A percentile compares a stretch with the other conserved stretches of the same genome.
These are phyloP conservation scores for Phytopythium kandeliae DNA, from an alignment of 352 stramenopile species.

Conservation along the genomic window DNA sequence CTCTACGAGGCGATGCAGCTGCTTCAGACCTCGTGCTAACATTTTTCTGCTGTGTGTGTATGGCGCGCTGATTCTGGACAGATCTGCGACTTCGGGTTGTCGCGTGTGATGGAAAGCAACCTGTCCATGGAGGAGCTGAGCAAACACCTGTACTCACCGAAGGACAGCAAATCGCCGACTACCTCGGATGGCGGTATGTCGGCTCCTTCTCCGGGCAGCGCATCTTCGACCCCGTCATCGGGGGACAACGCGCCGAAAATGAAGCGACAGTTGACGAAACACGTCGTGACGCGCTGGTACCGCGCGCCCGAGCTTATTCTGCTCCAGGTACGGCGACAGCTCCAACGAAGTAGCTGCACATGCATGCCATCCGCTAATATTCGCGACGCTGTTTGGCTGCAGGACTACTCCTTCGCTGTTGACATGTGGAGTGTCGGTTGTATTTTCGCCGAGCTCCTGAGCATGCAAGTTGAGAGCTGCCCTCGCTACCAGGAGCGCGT, in stretches of 20 bases:
- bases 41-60: not conserved
- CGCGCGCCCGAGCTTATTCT: conserved; percentile 95
- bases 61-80: conserved; percentile 5
- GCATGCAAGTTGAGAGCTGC: conserved; percentile 86
- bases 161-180: conserved; percentile 72
- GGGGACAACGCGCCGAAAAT: conserved; percentile 61
- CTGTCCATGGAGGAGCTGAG: conserved; percentile 71
- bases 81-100: conserved; percentile 84
- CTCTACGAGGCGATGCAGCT: too few species aligned
- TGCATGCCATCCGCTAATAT: not conserved
- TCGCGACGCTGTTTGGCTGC: conserved; percentile 6
- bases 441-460: conserved; percentile 86
- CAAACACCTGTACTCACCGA: conserved; percentile 76
- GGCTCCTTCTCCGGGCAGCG: conserved; percentile 50
- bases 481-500: conserved; percentile 82
- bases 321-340: conserved; percentile 37
- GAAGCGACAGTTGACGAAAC: conserved; percentile 93
- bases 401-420: conserved; percentile 95
- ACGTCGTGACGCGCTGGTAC: conserved; percentile 99
- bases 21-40: too few species aligned
- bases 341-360: not conserved
- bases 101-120: conserved; percentile 74
- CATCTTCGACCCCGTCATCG: conserved; percentile 68
- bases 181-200: conserved; percentile 61
- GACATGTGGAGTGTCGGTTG: conserved; percentile 99